Evolutionary conservation across 768 basidiomycete genomes (phyloP), one percentile per base, ranked within the genome.

Genomic region (Boletus coccyginus): DNA sequence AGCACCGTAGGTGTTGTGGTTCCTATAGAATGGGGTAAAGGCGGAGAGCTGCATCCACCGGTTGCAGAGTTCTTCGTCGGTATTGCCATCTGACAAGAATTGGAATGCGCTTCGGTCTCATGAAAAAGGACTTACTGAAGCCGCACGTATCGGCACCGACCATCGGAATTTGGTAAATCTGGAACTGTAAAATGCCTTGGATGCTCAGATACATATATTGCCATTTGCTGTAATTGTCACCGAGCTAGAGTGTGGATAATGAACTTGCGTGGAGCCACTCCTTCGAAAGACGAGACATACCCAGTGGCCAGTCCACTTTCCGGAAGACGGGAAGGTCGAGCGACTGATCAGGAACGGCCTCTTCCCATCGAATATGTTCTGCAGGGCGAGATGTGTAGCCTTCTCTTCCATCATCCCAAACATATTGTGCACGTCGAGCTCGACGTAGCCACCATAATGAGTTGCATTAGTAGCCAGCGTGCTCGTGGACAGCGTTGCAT

Each of bases 1-100:
- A 6, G 87, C 86, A 24, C 82, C 82, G 51, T 74, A 75, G 33
- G 77, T 70, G 58, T 89, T 89, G 68, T 92, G 91, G 68, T 92
- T 93, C 50, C 90, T 77, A 69, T 83, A 91, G 77, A 93, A 93
- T 7, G 90, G 90, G 29, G 80, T 80, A 68, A 92, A 92, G 2
- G 90, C 90, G 4, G 87, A 78, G n/a, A 92, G 78, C 67, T 87
- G 85, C 89, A 90, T 91, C 91, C 91, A 93, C 17, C 91, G 81
- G 58, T 85, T 86, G 71, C 88, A 89, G 11, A 93, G 77, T 67
- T 92, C 89, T 69, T 92, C 90, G 61, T 90, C 82, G 9, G 86
- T 85, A 67, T 92, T 90, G 3, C 75, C 81, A 58, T 55, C 66
- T 68, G 46, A 36, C 7, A 36, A n/a, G n/a, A 16, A 19, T 58